Conservation (phyloP, 108 stramenopile genomes). For the Pseudonitzschia multistriata region DNA sequence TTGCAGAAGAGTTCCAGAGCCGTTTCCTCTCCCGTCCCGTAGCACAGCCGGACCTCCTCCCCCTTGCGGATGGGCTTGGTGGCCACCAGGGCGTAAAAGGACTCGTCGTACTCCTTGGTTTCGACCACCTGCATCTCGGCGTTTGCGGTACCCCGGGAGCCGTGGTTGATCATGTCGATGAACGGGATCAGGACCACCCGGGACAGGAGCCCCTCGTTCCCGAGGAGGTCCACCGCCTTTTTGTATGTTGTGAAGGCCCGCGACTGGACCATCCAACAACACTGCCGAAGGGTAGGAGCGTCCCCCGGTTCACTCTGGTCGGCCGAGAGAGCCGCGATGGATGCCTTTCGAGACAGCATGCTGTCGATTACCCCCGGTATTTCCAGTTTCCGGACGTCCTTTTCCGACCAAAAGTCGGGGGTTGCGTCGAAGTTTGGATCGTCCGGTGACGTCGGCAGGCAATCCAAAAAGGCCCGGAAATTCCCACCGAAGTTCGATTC, state of each 20-base stretch:
- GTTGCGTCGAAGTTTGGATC: conserved; percentile 27
- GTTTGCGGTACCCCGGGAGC: conserved; percentile 5
- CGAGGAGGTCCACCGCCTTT: conserved; percentile 14
- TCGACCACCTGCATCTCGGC: conserved; percentile 34
- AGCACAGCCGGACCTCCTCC: conserved; percentile 27
- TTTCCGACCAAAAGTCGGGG: conserved; percentile 40
- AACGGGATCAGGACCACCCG: conserved; percentile 27
- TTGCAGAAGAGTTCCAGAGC: conserved; percentile 33
- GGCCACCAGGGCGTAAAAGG: conserved; percentile 37
- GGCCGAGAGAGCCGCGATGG: neutral
- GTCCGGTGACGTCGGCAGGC: conserved; percentile 16
- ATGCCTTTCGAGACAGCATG: conserved; percentile 14
- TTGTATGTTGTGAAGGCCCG: conserved; percentile 34
- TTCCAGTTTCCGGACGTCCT: conserved; percentile 33
- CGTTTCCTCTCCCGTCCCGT: conserved; percentile 38
- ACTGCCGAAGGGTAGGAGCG: conserved; percentile 14
- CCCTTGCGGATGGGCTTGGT: conserved; percentile 27
- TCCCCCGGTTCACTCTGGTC: neutral
- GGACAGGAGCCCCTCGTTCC: conserved; percentile 13
- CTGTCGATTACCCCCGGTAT: conserved; percentile 20
- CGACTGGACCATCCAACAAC: conserved; percentile 30
- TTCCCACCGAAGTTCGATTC: neutral
- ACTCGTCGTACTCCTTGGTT: conserved; percentile 33
- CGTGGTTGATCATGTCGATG: conserved; percentile 44
- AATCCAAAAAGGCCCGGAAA: conserved; percentile 19